Conservation (phyloP, 805 yeast species). For the Candida pseudoglaebosa region DNA sequence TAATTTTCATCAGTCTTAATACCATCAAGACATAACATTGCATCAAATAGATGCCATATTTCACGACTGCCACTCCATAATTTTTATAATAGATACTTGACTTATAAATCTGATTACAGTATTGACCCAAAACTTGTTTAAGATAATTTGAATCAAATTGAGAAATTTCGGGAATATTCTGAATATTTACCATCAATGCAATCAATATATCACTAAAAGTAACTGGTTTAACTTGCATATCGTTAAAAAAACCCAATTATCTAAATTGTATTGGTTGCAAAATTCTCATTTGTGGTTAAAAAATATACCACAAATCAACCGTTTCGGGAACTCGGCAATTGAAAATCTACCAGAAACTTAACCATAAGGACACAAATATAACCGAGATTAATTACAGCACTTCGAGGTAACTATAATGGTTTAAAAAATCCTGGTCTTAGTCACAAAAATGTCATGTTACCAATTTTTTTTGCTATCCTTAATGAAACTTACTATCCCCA, state of each 20-base stretch:
- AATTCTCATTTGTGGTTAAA: not conserved
- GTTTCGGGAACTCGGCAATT: no score
- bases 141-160: constrained; percentile 1
- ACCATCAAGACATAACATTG: not conserved
- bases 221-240: constrained; percentile 4
- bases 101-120: no score
- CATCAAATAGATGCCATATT: not conserved
- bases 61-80: not conserved
- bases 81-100: not conserved
- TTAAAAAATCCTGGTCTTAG: no score
- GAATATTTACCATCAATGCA: not conserved
- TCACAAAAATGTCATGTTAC: no score
- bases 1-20: not conserved
- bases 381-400: no score
- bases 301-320: not conserved
- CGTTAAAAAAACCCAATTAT: not conserved
- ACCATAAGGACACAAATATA: no score
- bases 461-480: no score
- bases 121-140: not conserved
- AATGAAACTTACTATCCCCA: no score
- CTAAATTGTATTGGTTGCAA: not conserved
- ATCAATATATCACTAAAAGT: not conserved
- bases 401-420: no score
- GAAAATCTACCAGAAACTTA: no score
- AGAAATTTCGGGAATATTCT: constrained; percentile 3